phyloP scores from a whole-genome alignment of 2,329 filamentous ascomycete species.

The Aurifilum marmelostoma region DNA sequence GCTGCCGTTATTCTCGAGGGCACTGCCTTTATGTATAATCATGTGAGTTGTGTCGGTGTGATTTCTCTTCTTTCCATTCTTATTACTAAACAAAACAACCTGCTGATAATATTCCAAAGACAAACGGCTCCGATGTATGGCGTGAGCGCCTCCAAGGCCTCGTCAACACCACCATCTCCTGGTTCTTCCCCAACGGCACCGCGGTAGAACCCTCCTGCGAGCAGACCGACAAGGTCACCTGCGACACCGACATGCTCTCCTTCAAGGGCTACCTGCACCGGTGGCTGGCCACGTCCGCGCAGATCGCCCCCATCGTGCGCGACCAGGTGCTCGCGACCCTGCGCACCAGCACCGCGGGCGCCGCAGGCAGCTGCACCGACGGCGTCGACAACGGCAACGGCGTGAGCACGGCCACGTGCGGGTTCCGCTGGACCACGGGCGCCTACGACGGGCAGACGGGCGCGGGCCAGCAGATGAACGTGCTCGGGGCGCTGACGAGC shows the following conservation, averaged over 20 bases:
- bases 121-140: slow-evolving; percentile 56
- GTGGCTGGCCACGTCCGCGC: slow-evolving; percentile 51
- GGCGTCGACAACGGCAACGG: slow-evolving; percentile 23
- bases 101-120: slow-evolving; percentile 38
- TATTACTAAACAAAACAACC: too few relatives aligned
- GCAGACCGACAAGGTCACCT: slow-evolving; percentile 48
- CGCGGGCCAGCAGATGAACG: slow-evolving; percentile 58
- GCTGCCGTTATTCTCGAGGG: slow-evolving; percentile 62
- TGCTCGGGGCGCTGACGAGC: slow-evolving; percentile 51
- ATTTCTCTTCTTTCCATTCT: background rate
- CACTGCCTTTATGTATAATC: slow-evolving; percentile 67
- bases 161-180: slow-evolving; percentile 42
- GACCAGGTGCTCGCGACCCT: slow-evolving; percentile 49
- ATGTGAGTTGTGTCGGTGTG: slow-evolving; percentile 41
- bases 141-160: slow-evolving; percentile 51
- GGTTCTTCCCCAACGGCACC: slow-evolving; percentile 43
- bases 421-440: slow-evolving; percentile 52
- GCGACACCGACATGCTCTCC: slow-evolving; percentile 61
- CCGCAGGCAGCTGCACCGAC: slow-evolving; percentile 47
- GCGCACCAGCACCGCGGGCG: slow-evolving; percentile 50
- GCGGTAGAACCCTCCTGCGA: slow-evolving; percentile 58
- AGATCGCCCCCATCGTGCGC: slow-evolving; percentile 53
- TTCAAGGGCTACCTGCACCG: slow-evolving; percentile 61
- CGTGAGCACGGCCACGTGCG: slow-evolving; percentile 51
- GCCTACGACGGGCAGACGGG: slow-evolving; percentile 51